These are phyloP conservation scores for Sporobolomyces phaffii DNA, from an alignment of 768 basidiomycete species.

Conservation along the genomic window DNA sequence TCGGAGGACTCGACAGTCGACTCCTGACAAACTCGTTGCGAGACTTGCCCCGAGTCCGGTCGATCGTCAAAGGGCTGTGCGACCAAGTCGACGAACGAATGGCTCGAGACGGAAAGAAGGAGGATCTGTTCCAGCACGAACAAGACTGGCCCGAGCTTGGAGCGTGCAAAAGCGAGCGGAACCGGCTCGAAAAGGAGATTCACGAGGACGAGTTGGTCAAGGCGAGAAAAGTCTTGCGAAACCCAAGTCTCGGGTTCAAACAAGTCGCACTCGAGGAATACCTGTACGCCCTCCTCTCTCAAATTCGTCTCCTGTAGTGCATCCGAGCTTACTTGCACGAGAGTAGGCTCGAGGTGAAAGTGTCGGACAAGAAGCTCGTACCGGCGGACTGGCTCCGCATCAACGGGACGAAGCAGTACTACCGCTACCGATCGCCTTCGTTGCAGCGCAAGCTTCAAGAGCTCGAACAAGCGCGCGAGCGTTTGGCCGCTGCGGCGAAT, in stretches of 20 bases:
- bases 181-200: constrained; percentile 58
- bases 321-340: too few relatives aligned
- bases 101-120: constrained; percentile 64
- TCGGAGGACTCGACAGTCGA: constrained; percentile 13
- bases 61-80: constrained; percentile 56
- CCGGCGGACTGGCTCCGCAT: constrained; percentile 61
- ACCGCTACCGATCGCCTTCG: constrained; percentile 70
- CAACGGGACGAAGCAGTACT: constrained; percentile 62
- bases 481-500: constrained; percentile 52
- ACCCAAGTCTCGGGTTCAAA: constrained; percentile 67
- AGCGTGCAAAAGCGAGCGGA: not conserved
- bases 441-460: constrained; percentile 61
- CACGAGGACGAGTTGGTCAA: constrained; percentile 65
- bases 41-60: constrained; percentile 61
- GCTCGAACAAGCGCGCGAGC: constrained; percentile 62
- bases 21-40: constrained; percentile 59
- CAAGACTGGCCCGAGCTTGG: constrained; percentile 55
- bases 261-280: constrained; percentile 69
- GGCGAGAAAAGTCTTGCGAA: constrained; percentile 59
- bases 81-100: constrained; percentile 57
- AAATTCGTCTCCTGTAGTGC: too few relatives aligned
- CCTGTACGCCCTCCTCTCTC: constrained; percentile 45
- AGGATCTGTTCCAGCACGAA: constrained; percentile 61
- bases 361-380: constrained; percentile 47
- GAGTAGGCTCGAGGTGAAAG: constrained; percentile 34